phyloP scores from a whole-genome alignment of 257 asterid species.

The Nicotiana tomentosiformis region DNA sequence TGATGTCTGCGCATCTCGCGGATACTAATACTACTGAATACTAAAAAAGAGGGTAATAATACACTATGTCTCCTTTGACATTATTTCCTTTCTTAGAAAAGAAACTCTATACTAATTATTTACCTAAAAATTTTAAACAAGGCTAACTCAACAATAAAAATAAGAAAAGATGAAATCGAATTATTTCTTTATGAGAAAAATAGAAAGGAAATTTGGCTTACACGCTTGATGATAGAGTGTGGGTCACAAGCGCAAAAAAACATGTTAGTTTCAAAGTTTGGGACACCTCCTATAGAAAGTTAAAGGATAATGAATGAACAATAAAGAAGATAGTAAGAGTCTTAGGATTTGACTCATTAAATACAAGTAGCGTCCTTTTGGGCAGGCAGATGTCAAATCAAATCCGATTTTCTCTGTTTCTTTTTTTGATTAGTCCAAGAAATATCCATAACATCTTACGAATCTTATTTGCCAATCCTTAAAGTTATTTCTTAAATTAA shows the following conservation, averaged over 20 bases:
- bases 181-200: too few species aligned
- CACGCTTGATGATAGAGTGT: neutral
- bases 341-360: constrained; percentile 26
- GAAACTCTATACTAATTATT: too few species aligned
- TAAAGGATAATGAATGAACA: constrained; percentile 20
- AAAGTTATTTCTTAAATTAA: neutral
- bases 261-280: constrained; percentile 14
- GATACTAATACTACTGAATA: too few species aligned
- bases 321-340: constrained; percentile 21
- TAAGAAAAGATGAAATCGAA: too few species aligned
- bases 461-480: neutral
- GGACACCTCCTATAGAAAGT: neutral
- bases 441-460: constrained; percentile 1
- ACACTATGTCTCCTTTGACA: too few species aligned
- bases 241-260: neutral
- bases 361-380: constrained; percentile 2
- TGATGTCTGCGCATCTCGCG: too few species aligned
- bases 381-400: constrained; percentile 35
- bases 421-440: constrained; percentile 17
- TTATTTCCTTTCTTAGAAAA: too few species aligned
- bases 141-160: neutral
- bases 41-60: too few species aligned
- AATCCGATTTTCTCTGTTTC: constrained; percentile 23
- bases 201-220: neutral
- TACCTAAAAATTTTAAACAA: neutral